Evolutionary conservation across 495 filamentous ascomycete genomes (phyloP), one percentile per base, ranked within the genome.

Genomic region (Chaetomidium leptoderma): DNA sequence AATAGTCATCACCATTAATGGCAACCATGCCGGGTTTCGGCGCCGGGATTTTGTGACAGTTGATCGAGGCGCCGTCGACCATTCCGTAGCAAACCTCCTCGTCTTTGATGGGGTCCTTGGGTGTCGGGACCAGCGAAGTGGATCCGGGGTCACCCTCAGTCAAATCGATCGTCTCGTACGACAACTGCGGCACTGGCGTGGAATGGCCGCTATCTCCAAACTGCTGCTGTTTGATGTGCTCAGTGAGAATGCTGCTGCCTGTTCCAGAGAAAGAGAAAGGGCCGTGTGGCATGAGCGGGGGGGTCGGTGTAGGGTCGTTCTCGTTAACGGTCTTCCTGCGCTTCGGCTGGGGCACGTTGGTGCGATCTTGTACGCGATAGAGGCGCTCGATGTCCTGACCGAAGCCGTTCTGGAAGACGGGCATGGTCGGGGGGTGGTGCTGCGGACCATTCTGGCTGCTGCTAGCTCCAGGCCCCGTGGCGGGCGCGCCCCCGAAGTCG

Each of bases 71-170:
- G 19, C 78, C 77, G 36, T 90, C 83, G 19, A 97, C 66, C 68
- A 85, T 86, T 8, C 93, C 93, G 66, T 89, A 91, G 72, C 93
- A 97, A 26, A 97, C 87, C 63, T 90, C 84, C 63, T 86, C 46
- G 58, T 73, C 65, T 26, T 63, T 75, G 23, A 66, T 39, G 27
- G 76, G 23, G 53, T 70, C 63, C 23, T 60, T 72, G 6, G 46
- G 73, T 58, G 11, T 70, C 68, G 46, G 81, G 43, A 49, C 79
- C 26, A 23, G 49, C 51, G n/a, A 80, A 2, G 81, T 47, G 14
- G 86, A 75, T 36, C 83, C 81, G 6, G 54, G 50, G 36, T 88
- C 86, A 26, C 78, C 79, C 16, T 76, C 74, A 4, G 87, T 90
- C 63, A 90, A 66, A 65, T 91, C 86, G 37, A 91, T 84, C 33